Percentiles rank a stretch among this genome's conserved stretches.
Evolutionary conservation across 2,329 filamentous ascomycete species (phyloP).

Genomic region (Colletotrichum cuscutae): DNA sequence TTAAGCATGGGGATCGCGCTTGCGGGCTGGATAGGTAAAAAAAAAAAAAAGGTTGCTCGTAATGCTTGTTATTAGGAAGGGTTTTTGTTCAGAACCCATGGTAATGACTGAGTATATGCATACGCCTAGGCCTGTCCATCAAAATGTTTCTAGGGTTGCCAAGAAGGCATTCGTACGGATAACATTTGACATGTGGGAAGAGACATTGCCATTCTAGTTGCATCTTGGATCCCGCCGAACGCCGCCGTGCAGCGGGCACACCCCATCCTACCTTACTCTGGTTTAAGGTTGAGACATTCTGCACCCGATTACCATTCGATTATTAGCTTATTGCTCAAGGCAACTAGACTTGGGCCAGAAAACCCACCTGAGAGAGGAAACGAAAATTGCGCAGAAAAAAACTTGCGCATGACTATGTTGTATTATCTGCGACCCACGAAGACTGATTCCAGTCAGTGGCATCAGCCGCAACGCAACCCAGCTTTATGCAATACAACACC

Average conservation of each 20-base stretch:
- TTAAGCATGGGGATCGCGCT: conserved; percentile 25
- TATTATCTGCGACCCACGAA: neutral
- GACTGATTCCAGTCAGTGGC: neutral
- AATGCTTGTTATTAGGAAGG: neutral
- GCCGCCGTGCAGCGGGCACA: neutral
- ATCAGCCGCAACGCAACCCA: neutral
- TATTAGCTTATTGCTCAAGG: neutral
- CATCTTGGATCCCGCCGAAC: neutral
- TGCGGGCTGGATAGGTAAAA: neutral
- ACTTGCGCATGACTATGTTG: neutral
- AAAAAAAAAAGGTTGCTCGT: neutral
- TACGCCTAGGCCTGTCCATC: neutral
- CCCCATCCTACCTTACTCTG: neutral
- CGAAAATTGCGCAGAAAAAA: neutral
- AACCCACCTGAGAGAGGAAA: neutral
- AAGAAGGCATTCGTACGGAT: neutral
- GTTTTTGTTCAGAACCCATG: neutral
- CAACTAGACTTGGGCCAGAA: neutral
- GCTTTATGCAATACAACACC: neutral
- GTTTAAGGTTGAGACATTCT: neutral
- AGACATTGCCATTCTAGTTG: neutral
- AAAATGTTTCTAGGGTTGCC: neutral
- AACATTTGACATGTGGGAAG: neutral
- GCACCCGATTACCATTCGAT: neutral
- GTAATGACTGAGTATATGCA: neutral